These are phyloP conservation scores for Colletotrichum graminicola DNA, from an alignment of 2,329 filamentous ascomycete genomes.

Conservation along the genomic window DNA sequence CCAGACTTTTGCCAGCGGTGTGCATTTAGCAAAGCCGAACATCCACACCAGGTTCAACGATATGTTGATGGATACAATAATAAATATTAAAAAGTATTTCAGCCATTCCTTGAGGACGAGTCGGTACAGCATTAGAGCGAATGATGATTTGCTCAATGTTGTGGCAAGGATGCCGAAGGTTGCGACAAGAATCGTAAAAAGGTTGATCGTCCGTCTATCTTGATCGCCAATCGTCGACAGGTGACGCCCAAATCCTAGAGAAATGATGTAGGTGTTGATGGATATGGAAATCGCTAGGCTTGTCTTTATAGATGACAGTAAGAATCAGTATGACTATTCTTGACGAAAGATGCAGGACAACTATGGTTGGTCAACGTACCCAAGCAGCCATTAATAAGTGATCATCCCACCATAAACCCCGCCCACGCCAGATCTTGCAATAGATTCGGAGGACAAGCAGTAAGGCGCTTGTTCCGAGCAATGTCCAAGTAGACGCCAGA, in stretches of 20 bases:
- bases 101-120: slow-evolving; percentile 44
- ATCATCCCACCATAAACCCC: slow-evolving; percentile 55
- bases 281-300: slow-evolving; percentile 48
- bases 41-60: slow-evolving; percentile 49
- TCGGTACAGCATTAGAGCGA: slow-evolving; percentile 44
- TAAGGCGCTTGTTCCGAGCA: slow-evolving; percentile 45
- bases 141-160: slow-evolving; percentile 44
- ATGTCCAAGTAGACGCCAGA: slow-evolving; percentile 49
- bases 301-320: slow-evolving; percentile 39
- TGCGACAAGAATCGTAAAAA: slow-evolving; percentile 44
- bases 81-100: slow-evolving; percentile 48
- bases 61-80: slow-evolving; percentile 44
- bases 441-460: slow-evolving; percentile 51
- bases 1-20: slow-evolving; percentile 47
- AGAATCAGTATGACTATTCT: neutral
- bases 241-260: slow-evolving; percentile 46
- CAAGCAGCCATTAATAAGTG: slow-evolving; percentile 51
- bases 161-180: slow-evolving; percentile 44
- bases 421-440: slow-evolving; percentile 52
- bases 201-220: slow-evolving; percentile 42
- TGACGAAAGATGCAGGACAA: neutral
- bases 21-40: slow-evolving; percentile 51
- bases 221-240: slow-evolving; percentile 42
- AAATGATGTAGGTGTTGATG: slow-evolving; percentile 50
- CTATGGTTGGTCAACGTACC: slow-evolving; percentile 46